These are phyloP conservation scores for Candida lessepsii DNA, from an alignment of 805 yeast species.

Conservation along the genomic window DNA sequence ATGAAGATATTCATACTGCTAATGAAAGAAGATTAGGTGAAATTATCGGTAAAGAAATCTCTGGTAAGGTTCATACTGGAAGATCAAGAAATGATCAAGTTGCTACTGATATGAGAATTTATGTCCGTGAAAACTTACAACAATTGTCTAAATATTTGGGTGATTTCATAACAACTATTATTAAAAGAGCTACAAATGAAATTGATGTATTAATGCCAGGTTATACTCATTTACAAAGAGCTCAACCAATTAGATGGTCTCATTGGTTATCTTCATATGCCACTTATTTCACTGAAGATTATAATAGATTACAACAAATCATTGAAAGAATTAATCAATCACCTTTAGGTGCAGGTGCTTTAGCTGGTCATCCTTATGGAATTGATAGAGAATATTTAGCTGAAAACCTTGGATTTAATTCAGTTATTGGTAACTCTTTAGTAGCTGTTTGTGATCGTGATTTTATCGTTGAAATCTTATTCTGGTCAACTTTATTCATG, in stretches of 20 bases:
- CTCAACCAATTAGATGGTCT: conserved; percentile 99
- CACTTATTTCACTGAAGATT: conserved; percentile 89
- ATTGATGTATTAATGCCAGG: conserved; percentile 97
- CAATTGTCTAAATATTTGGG: conserved; percentile 56
- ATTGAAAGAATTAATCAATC: conserved; percentile 79
- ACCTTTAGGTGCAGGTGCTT: conserved; percentile 96
- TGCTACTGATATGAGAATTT: conserved; percentile 97
- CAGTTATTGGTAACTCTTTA: conserved; percentile 91
- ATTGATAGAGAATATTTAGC: conserved; percentile 92
- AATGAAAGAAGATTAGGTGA: conserved; percentile 98
- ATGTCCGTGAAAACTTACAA: conserved; percentile 77
- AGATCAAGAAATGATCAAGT: conserved; percentile 98
- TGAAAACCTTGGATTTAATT: conserved; percentile 69
- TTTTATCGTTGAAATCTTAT: conserved; percentile 91
- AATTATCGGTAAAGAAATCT: conserved; percentile 85
- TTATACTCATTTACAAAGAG: conserved; percentile 96
- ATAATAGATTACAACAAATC: conserved; percentile 78
- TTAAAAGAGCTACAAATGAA: conserved; percentile 77
- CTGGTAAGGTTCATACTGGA: conserved; percentile 99
- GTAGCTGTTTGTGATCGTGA: conserved; percentile 98
- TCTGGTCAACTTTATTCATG: conserved; percentile 94
- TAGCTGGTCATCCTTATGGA: conserved; percentile 99
- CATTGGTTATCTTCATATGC: conserved; percentile 96
- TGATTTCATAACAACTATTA: conserved; percentile 63
- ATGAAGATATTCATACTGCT: conserved; percentile 98